Evolutionary conservation across 176 grass and related monocot species (phyloP), one percentile per base, ranked within the genome.

Genomic region (Aegilops bicornis): DNA sequence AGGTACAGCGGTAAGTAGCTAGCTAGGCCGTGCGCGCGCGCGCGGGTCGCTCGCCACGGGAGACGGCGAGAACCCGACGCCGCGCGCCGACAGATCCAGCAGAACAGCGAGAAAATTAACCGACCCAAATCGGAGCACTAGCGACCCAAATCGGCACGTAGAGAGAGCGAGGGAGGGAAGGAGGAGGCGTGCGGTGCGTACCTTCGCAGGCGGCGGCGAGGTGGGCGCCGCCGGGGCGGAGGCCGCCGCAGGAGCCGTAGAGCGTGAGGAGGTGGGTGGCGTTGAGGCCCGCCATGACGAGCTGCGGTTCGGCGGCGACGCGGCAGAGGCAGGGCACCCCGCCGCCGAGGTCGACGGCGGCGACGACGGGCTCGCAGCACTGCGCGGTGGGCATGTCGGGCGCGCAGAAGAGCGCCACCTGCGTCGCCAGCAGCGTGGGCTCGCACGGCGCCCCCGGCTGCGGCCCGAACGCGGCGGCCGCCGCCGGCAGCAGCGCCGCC

Each of bases 201-300:
- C 81, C 81, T 83, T 83, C 8, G 5, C 66, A 83, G 45, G 67
- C 67, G 48, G 80, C 80, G 47, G 66, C 66, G 66, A 83, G 80
- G 80, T 54, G 80, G 20, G 80, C 43, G 48, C 47, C 80, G 12
- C 80, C 66, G 10, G 47, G 66, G 14, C 66, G 47, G 7, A 71
- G 47, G 0, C 83, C 72, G 12, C 83, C 71, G 71, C 83, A 85
- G 69, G 72, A 60, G 29, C 60, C 1, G 58, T 85, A 85, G 8
- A 85, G 60, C 17, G 72, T 17, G 70, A 85, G 58, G 60, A 85
- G 39, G 56, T 63, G 83, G 25, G 72, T 76, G 60, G 72, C 83
- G 83, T 85, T 85, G 72, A 85, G 72, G 25, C 83, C 83, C 27
- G 48, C 72, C 39, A 76, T 48, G 83, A 47, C 60, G 29, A 76